Evolutionary conservation across 257 asterid genomes (phyloP), one percentile per base, ranked within the genome.

Genomic region (Salvia splendens): DNA sequence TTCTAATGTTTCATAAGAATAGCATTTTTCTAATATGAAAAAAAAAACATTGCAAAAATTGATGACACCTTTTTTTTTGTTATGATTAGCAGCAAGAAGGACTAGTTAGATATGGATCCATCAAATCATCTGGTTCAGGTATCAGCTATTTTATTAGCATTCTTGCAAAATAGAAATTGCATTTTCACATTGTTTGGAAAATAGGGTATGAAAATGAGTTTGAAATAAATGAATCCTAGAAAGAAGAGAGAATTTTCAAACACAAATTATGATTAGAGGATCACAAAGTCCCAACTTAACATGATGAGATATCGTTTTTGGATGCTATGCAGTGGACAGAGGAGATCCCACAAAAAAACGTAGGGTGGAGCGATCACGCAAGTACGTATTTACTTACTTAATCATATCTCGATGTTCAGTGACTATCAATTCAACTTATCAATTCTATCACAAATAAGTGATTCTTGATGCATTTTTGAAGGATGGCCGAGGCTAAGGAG

Each of bases 401-500:
- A 12, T 9, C 7, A 38, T 6, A 1, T 38, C 43, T 6, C 24
- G 24, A 20, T 20, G 1, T 20, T 20, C 24, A 20, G 24, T 20
- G 24, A 20, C 24, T 20, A 20, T 20, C 24, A 20, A 20, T 20
- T 20, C 24, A 20, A 20, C 24, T 20, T 20, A 20, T 20, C 24
- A 20, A 1, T 20, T 20, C 24, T 20, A 20, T 20, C 24, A 20
- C 24, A 20, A 20, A 20, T 1, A 20, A 20, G 24, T 52, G 15
- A 20, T 7, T 38, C 10, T 38, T 30, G 70, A 5, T 69, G 61
- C 0, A 8, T 6, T 14, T 42, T 61, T 80, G 75, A 71, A 88
- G 96, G 78, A 91, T 88, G 96, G 96, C 96, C 11, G 96, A 86
- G 89, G 97, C 96, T 12, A 91, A 88, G 80, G 97, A 85, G 81